Base-by-base conservation (phyloP, 2,329 filamentous ascomycete species). In the Immersiporthe knoxdaviesiana region DNA sequence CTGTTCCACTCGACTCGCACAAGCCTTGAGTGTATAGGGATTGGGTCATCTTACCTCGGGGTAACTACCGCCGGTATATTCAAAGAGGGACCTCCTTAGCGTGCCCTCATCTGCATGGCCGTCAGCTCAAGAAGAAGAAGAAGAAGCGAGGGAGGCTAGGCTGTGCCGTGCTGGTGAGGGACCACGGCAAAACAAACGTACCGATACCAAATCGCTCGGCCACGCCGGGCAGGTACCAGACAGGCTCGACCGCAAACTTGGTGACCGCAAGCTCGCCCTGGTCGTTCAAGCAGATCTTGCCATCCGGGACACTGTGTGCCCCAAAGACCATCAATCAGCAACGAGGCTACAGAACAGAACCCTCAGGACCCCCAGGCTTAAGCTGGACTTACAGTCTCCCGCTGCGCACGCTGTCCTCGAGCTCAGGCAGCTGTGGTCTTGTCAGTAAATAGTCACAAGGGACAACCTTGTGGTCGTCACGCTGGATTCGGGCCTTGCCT, bases 181-280 rank as follows among this genome's bases (percentile, higher is more conserved):
- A 24, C n/a, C 60, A 76, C 14, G n/a, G n/a, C 21, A 7, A 37
- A 18, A 35, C 14, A 27, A 27, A 62, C 84, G 74, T 78, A 91
- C 90, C 90, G 75, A 97, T 97, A 47, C 93, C 93, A 77, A 99
- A 99, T 75, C 96, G 87, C 77, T 97, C 92, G 35, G 96, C 96
- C 37, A 98, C 92, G 2, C 92, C 92, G 1, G 92, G 92, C 12
- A 95, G 83, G 81, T 94, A 95, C 92, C 92, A 95, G 18, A 92
- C 95, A 32, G 96, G 96, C 79, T 99, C 96, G 27, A 97, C 96
- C 3, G 96, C 96, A 72, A 98, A 93, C 79, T 99, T 99, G 62
- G 96, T 98, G 6, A 98, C 96, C 41, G 92, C 92, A 50, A 98
- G 84, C 78, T 98, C 96, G 67, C 96, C 96, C 2, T 83, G 81